Percentiles rank a stretch among this genome's conserved stretches.
These are phyloP conservation scores for Sonneratia alba DNA, from an alignment of 345 rosid genomes.

Conservation along the genomic window DNA sequence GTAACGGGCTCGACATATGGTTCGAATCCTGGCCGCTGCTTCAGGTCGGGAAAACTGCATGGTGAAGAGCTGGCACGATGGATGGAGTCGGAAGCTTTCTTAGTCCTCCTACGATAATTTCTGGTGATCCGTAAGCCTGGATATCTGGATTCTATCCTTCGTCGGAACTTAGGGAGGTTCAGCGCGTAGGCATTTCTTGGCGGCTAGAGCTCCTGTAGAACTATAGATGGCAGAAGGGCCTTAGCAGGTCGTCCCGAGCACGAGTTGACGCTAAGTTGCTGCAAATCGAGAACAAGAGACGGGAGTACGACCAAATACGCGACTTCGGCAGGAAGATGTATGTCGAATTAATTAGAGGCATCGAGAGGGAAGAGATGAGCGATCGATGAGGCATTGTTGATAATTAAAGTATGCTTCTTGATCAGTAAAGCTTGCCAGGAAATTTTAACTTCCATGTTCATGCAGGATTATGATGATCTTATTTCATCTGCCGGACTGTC, in stretches of 20 bases:
- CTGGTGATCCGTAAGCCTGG: not conserved
- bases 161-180: too few relatives aligned
- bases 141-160: not conserved
- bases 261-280: not conserved
- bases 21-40: conserved; percentile 74
- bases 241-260: not conserved
- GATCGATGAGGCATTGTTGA: not conserved
- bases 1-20: conserved; percentile 37
- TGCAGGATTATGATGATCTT: too few relatives aligned
- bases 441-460: too few relatives aligned
- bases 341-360: not conserved
- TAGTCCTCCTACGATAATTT: too few relatives aligned
- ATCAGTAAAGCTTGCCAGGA: too few relatives aligned
- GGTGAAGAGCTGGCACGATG: conserved; percentile 19
- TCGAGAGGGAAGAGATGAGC: not conserved
- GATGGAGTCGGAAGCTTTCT: not conserved
- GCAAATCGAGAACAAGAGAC: not conserved
- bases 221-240: conserved; percentile 1
- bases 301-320: not conserved
- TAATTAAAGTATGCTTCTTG: too few relatives aligned
- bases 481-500: too few relatives aligned
- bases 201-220: not conserved
- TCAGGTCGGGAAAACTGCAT: conserved; percentile 34
- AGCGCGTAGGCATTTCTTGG: too few relatives aligned
- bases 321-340: not conserved